Conservation (phyloP, 106 monocot species). For the Vanilla planifolia region DNA sequence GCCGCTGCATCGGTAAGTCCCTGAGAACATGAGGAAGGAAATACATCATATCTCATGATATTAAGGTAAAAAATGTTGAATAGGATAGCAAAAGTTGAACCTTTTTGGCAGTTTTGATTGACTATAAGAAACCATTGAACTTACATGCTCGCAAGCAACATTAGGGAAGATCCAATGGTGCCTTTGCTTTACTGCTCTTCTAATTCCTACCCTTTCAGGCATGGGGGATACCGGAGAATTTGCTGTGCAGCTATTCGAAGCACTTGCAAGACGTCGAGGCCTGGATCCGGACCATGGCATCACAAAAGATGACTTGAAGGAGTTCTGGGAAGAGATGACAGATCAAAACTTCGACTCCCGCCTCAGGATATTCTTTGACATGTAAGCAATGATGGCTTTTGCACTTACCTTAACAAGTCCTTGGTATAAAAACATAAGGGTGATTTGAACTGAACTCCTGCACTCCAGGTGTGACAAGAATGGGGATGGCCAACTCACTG, state of each 20-base stretch:
- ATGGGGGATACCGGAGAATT: slow-evolving; percentile 85
- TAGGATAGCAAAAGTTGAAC: background rate
- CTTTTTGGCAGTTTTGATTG: background rate
- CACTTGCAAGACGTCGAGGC: slow-evolving; percentile 59
- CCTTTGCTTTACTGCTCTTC: background rate
- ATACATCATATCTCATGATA: too few species aligned
- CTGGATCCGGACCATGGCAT: slow-evolving; percentile 42
- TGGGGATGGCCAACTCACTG: slow-evolving; percentile 82
- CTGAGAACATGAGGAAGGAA: too few species aligned
- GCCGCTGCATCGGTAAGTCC: slow-evolving; percentile 71
- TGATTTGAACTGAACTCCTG: background rate
- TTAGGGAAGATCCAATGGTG: too few species aligned
- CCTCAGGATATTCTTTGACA: slow-evolving; percentile 91
- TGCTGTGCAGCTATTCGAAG: slow-evolving; percentile 65
- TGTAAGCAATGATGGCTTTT: slow-evolving; percentile 29
- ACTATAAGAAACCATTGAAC: too few species aligned
- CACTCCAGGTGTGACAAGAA: slow-evolving; percentile 90
- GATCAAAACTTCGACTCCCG: slow-evolving; percentile 91
- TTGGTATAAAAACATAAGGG: background rate
- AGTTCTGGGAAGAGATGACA: slow-evolving; percentile 92
- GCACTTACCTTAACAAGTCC: background rate
- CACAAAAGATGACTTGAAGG: slow-evolving; percentile 56
- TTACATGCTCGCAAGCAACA: too few species aligned
- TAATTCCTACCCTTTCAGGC: slow-evolving; percentile 32
- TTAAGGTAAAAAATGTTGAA: background rate